phyloP scores from a whole-genome alignment of 768 basidiomycete species.

The Rickenella mellea region DNA sequence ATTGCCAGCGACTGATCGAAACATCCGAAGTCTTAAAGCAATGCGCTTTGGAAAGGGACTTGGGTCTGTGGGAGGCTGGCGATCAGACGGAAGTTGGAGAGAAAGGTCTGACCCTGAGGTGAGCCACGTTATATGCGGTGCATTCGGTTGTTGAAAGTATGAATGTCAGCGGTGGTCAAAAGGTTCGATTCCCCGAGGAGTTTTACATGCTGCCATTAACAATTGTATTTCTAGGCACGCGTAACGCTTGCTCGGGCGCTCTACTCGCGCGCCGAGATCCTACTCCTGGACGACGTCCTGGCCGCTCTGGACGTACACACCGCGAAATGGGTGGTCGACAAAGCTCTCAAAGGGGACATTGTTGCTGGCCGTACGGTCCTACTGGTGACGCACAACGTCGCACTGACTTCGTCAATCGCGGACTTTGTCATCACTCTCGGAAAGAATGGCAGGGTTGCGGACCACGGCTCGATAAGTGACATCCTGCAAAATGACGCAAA shows the following conservation, averaged over 20 bases:
- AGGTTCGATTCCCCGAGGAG: slow-evolving; percentile 15
- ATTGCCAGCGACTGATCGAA: neutral
- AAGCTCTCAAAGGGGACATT: slow-evolving; percentile 25
- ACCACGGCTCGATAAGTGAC: slow-evolving; percentile 40
- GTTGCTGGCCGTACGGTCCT: slow-evolving; percentile 27
- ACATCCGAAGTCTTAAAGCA: slow-evolving; percentile 22
- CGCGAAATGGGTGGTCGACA: slow-evolving; percentile 29
- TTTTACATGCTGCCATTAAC: neutral
- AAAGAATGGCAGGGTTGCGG: slow-evolving; percentile 39
- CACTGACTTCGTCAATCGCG: slow-evolving; percentile 15
- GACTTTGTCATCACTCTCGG: slow-evolving; percentile 40
- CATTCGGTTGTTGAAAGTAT: too few relatives aligned
- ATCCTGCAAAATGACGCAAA: slow-evolving; percentile 31
- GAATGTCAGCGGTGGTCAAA: slow-evolving; percentile 34
- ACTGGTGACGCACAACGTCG: slow-evolving; percentile 27
- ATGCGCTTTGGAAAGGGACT: slow-evolving; percentile 23
- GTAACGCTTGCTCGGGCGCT: slow-evolving; percentile 29
- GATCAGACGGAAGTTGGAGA: slow-evolving; percentile 31
- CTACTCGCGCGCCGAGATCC: slow-evolving; percentile 23
- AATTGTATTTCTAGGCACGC: slow-evolving; percentile 21
- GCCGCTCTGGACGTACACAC: slow-evolving; percentile 33
- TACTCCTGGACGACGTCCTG: slow-evolving; percentile 31
- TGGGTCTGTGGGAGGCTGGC: slow-evolving; percentile 24
- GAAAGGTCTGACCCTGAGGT: slow-evolving; percentile 30
- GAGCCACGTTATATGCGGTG: neutral